Evolutionary conservation across 2,329 filamentous ascomycete genomes (phyloP).

Genomic region (Talaromyces rugulosus): DNA sequence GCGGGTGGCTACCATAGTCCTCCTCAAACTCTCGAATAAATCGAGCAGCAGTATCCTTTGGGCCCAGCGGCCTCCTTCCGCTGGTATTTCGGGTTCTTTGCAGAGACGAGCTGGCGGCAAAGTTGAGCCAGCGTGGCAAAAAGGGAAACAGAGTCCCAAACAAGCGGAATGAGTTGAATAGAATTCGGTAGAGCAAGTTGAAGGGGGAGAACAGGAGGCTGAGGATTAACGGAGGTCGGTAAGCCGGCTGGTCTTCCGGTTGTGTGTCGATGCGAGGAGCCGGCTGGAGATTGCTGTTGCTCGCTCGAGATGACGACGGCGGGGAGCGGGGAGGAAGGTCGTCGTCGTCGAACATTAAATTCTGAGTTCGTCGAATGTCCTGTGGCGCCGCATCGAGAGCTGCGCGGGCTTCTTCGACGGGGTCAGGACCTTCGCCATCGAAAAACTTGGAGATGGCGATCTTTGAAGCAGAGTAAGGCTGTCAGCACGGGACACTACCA

Average conservation of each 20-base stretch:
- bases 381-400: conserved; percentile 62
- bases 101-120: conserved; percentile 41
- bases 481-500: neutral
- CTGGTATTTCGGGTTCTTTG: conserved; percentile 53
- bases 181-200: conserved; percentile 67
- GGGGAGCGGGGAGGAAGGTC: conserved; percentile 26
- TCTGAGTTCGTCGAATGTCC: conserved; percentile 64
- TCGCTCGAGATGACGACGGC: conserved; percentile 22
- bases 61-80: conserved; percentile 71
- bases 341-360: conserved; percentile 54
- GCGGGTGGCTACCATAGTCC: conserved; percentile 65
- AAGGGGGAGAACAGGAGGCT: conserved; percentile 78
- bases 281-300: conserved; percentile 51
- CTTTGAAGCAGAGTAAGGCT: conserved; percentile 22
- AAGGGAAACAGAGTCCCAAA: conserved; percentile 77
- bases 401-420: conserved; percentile 69
- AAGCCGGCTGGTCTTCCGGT: conserved; percentile 59
- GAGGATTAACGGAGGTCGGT: conserved; percentile 70
- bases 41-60: conserved; percentile 79
- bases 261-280: conserved; percentile 83
- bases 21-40: conserved; percentile 95
- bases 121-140: conserved; percentile 60
- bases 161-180: conserved; percentile 64
- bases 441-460: conserved; percentile 98
- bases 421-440: conserved; percentile 85